These are phyloP conservation scores for Gloeopeniophorella convolvens DNA, from an alignment of 768 basidiomycete species.

Conservation along the genomic window DNA sequence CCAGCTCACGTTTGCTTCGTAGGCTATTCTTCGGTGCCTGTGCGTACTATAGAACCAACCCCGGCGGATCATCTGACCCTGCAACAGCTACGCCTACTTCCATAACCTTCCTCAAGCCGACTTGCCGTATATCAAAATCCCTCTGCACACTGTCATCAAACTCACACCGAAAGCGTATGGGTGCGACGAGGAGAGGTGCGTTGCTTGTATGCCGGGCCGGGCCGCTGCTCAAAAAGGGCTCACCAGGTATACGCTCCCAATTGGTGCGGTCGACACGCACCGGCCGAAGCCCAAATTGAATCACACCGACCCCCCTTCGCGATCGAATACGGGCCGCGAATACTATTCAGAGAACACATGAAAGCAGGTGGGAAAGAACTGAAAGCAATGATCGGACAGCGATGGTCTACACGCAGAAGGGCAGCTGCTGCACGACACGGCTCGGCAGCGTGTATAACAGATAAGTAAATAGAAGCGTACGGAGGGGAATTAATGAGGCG, in stretches of 20 bases:
- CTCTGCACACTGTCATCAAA: conserved; percentile 96
- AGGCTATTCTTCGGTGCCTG: conserved; percentile 78
- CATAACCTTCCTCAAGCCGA: conserved; percentile 87
- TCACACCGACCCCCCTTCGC: conserved; percentile 9
- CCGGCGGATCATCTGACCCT: background rate
- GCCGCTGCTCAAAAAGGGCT: background rate
- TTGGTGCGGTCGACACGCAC: conserved; percentile 91
- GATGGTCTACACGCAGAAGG: background rate
- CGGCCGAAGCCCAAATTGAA: conserved; percentile 47
- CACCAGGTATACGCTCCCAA: conserved; percentile 77
- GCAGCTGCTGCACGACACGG: background rate
- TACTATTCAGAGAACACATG: conserved; percentile 21
- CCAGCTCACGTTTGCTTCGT: background rate
- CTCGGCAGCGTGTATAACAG: background rate
- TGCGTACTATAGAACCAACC: conserved; percentile 30
- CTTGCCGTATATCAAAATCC: conserved; percentile 96
- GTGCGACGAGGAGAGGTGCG: conserved; percentile 90
- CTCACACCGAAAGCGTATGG: conserved; percentile 98
- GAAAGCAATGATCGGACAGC: too few relatives aligned
- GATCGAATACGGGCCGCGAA: conserved; percentile 19
- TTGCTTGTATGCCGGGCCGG: background rate
- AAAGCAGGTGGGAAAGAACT: background rate
- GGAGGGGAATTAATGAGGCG: too few relatives aligned
- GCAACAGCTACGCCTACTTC: conserved; percentile 88
- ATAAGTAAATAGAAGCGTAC: too few relatives aligned